Conservation (phyloP, 306 rosid species). For the Corylus americana region DNA sequence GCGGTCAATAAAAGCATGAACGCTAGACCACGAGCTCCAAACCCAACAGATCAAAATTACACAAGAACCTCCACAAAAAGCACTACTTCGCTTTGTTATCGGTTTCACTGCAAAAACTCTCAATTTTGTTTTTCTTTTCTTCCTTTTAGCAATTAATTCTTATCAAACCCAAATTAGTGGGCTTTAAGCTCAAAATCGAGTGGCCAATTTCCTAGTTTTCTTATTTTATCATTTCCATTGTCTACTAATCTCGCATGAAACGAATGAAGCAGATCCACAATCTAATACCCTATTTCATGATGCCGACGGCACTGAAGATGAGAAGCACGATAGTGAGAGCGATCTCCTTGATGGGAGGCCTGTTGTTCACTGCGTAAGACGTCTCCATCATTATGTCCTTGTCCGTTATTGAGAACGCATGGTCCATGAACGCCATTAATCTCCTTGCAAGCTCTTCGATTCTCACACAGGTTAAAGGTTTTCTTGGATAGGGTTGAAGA, state of each 20-base stretch:
- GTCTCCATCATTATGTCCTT: constrained; percentile 89
- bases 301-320: constrained; percentile 72
- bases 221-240: too few relatives aligned
- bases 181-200: too few relatives aligned
- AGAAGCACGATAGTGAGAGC: constrained; percentile 88
- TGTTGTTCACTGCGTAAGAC: constrained; percentile 75
- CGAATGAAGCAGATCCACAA: neutral
- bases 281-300: constrained; percentile 15
- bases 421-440: constrained; percentile 80
- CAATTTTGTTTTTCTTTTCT: neutral
- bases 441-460: neutral
- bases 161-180: too few relatives aligned
- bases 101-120: neutral
- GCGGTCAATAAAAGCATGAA: too few relatives aligned
- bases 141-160: too few relatives aligned
- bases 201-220: too few relatives aligned
- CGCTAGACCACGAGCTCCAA: too few relatives aligned
- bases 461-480: neutral
- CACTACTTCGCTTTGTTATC: neutral
- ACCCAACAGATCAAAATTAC: neutral
- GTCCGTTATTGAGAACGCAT: constrained; percentile 90
- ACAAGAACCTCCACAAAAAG: neutral
- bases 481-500: neutral
- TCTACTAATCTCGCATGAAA: too few relatives aligned
- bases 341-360: constrained; percentile 90